Conservation (phyloP, 768 basidiomycete genomes). For the Tylopilus felleus region DNA sequence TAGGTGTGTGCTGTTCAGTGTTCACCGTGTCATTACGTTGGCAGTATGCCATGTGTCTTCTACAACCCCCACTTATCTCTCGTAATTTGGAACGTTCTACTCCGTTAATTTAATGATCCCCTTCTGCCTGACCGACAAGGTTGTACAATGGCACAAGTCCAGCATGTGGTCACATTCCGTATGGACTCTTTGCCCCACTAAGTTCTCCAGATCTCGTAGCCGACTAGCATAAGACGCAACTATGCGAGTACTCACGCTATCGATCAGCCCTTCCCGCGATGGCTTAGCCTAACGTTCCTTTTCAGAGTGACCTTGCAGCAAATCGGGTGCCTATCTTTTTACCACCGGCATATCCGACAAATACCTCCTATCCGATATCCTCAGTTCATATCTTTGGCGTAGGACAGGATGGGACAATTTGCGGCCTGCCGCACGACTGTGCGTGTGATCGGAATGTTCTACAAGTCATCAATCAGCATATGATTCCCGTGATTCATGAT, state of each 20-base stretch:
- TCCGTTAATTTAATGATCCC: constrained; percentile 16
- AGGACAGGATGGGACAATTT: constrained; percentile 6
- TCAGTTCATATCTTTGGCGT: neutral
- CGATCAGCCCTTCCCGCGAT: constrained; percentile 20
- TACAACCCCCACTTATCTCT: constrained; percentile 9
- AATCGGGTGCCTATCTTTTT: constrained; percentile 21
- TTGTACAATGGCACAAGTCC: constrained; percentile 5
- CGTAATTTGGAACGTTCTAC: constrained; percentile 18
- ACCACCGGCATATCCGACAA: constrained; percentile 14
- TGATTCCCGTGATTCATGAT: constrained; percentile 26
- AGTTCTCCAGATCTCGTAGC: constrained; percentile 20
- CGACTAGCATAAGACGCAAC: neutral
- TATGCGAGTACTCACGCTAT: constrained; percentile 10
- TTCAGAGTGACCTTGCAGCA: constrained; percentile 5
- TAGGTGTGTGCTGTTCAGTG: neutral
- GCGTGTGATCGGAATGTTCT: constrained; percentile 20
- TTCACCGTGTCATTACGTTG: constrained; percentile 25
- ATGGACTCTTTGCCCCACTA: constrained; percentile 2
- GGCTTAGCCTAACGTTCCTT: constrained; percentile 11
- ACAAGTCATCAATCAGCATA: constrained; percentile 14
- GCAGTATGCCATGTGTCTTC: constrained; percentile 15
- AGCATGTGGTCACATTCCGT: constrained; percentile 3
- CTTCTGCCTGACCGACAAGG: neutral
- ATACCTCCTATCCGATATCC: constrained; percentile 21
- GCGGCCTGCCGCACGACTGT: constrained; percentile 7